Percentiles rank a stretch among this genome's conserved stretches.
These are phyloP conservation scores for Neoboletus subvelutipes DNA, from an alignment of 768 basidiomycete species.

Conservation along the genomic window DNA sequence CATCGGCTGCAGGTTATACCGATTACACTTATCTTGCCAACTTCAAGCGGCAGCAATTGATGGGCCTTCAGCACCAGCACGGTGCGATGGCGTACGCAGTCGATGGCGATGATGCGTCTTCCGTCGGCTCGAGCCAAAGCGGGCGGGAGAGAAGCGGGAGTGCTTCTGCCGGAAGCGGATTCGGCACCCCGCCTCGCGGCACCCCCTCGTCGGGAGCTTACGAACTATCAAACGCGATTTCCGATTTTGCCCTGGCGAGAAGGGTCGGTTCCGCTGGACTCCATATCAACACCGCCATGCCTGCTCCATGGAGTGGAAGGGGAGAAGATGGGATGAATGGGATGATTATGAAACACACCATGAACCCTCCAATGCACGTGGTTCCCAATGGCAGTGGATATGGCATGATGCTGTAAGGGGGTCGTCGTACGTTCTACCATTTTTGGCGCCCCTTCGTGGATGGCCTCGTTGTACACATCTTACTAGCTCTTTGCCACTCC, in stretches of 20 bases:
- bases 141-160: constrained; percentile 39
- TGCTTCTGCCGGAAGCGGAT: constrained; percentile 34
- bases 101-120: constrained; percentile 41
- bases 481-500: constrained; percentile 10
- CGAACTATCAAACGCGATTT: constrained; percentile 34
- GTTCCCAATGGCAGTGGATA: constrained; percentile 40
- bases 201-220: constrained; percentile 33
- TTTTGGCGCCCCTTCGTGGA: not conserved
- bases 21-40: constrained; percentile 29
- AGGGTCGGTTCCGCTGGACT: constrained; percentile 24
- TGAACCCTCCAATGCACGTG: constrained; percentile 38
- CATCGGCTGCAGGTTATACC: constrained; percentile 10
- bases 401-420: constrained; percentile 38
- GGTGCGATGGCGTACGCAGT: constrained; percentile 24
- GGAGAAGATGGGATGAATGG: constrained; percentile 32
- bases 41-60: constrained; percentile 28
- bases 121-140: constrained; percentile 37
- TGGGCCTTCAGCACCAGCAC: constrained; percentile 35
- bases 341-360: constrained; percentile 36
- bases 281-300: constrained; percentile 27
- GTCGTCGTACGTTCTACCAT: constrained; percentile 7
- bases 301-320: constrained; percentile 27
- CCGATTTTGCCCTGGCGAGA: constrained; percentile 28
- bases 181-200: constrained; percentile 31
- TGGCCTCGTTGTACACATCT: constrained; percentile 11